Base-by-base conservation (phyloP, 2,329 filamentous ascomycete genomes). In the Dactylellina parvicollis region DNA sequence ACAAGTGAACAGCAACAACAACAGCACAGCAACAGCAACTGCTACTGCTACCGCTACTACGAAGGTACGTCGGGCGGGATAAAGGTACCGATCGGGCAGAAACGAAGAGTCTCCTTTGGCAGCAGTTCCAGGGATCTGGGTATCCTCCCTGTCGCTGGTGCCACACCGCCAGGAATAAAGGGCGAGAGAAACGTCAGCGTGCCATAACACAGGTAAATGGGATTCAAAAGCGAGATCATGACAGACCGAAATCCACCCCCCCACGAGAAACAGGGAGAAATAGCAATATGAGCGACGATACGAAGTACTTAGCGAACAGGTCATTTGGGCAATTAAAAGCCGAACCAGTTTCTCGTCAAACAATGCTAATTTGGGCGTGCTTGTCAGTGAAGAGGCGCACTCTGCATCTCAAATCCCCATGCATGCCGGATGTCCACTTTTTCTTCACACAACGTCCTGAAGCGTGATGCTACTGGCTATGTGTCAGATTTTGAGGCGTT, bases 401-500 rank as follows among this genome's bases (percentile, higher is more conserved):
- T 44, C 44, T 59, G 59, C 59, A 57, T 49, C 34, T 34, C 18
- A 30, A 66, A 38, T 44, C 30, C 50, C 20, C 50, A 60, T 57
- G 52, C 44, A 72, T 32, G 26, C 16, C 40, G 14, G 42, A 49
- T 28, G 59, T 47, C 67, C 67, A 65, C 66, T 59, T 54, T n/a
- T 64, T 34, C 52, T 64, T 59, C 52, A 36, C 67, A 59, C 67
- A 72, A 72, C 67, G 67, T 52, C 65, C 67, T 60, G 28, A 59
- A 47, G 52, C 54, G 67, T 42, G 67, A 72, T 65, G 67, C 55
- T 55, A 72, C 67, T 72, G 67, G 67, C 67, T 72, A 72, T 64
- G 67, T 72, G 67, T 72, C 56, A 72, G 67, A 72, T 72, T 64
- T 38, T 72, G 67, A 70, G 65, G 67, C 67, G 67, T 59, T 72